These are phyloP conservation scores for Volvox africanus DNA, from an alignment of 139 green algal species.

Conservation along the genomic window DNA sequence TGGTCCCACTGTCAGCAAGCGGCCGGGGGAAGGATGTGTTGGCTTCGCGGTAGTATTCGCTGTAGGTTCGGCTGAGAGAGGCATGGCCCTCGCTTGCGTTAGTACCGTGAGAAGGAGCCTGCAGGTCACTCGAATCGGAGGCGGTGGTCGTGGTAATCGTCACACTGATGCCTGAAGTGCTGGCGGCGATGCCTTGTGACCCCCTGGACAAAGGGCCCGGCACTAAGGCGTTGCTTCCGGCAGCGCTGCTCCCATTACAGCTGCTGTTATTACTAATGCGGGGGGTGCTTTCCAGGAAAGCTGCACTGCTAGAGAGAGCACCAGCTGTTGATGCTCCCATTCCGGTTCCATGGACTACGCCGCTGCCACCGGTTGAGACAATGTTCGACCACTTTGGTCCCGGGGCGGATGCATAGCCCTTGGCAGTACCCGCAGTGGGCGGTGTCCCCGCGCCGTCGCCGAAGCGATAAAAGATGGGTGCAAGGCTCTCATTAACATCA, in stretches of 20 bases:
- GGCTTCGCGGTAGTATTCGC: constrained; percentile 6
- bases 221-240: too few relatives aligned
- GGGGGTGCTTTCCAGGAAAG: neutral
- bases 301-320: neutral
- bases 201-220: too few relatives aligned
- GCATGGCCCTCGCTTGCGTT: neutral
- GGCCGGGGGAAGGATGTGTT: neutral
- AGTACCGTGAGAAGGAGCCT: neutral
- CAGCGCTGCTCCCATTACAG: too few relatives aligned
- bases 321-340: neutral
- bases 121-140: neutral
- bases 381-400: constrained; percentile 9
- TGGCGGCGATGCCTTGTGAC: neutral
- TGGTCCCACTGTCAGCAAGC: neutral
- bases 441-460: neutral
- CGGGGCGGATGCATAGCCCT: neutral
- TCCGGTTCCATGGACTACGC: neutral
- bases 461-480: constrained; percentile 23
- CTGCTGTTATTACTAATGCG: neutral
- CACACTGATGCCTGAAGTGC: neutral
- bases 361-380: constrained; percentile 1
- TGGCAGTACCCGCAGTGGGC: neutral
- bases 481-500: neutral
- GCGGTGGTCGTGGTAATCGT: neutral
- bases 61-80: constrained; percentile 1